A percentile compares a stretch with the other conserved stretches of the same genome.
phyloP scores from a whole-genome alignment of 2,329 filamentous ascomycete genomes.

The Pestalotiopsis fici region DNA sequence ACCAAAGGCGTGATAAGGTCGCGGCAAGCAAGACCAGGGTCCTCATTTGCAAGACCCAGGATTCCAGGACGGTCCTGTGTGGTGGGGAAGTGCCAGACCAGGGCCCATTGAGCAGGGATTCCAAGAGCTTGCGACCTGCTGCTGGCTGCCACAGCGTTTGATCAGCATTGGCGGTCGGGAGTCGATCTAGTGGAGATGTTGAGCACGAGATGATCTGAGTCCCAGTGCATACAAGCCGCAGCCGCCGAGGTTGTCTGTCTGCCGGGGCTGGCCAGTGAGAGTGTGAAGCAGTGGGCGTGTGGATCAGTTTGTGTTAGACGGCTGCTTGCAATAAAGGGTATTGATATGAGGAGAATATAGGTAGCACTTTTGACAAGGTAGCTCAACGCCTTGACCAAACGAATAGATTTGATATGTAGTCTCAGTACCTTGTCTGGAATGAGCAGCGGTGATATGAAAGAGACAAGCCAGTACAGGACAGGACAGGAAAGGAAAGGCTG shows the following conservation, averaged over 20 bases:
- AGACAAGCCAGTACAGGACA: neutral
- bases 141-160: constrained; percentile 6
- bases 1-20: constrained; percentile 7
- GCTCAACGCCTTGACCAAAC: neutral
- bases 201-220: neutral
- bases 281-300: neutral
- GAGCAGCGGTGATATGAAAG: neutral
- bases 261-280: neutral
- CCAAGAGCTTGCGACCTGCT: constrained; percentile 5
- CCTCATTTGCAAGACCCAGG: constrained; percentile 7
- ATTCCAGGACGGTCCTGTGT: constrained; percentile 3
- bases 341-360: neutral
- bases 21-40: constrained; percentile 8
- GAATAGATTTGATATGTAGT: neutral
- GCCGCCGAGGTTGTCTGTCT: neutral
- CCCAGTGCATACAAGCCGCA: neutral
- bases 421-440: neutral
- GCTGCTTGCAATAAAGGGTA: neutral
- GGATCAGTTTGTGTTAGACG: neutral
- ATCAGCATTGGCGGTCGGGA: constrained; percentile 7
- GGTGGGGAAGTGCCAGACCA: constrained; percentile 8
- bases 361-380: neutral
- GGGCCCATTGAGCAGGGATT: constrained; percentile 6
- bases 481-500: neutral
- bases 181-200: constrained; percentile 1